phyloP scores from a whole-genome alignment of 2,329 filamentous ascomycete species.

The Epichloe glyceriae region DNA sequence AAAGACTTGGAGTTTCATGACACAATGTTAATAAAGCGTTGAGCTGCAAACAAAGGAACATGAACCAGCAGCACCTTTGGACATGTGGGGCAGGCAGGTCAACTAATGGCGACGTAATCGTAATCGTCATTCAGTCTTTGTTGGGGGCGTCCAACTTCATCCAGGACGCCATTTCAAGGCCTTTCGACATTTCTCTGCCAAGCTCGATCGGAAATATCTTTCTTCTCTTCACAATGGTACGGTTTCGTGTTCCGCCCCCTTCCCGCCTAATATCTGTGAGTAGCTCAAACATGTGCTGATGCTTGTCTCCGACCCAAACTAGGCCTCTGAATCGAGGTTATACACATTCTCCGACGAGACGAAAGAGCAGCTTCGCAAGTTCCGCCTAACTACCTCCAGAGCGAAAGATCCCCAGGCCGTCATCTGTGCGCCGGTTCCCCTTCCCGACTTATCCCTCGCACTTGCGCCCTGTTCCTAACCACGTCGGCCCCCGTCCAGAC shows the following conservation, averaged over 20 bases:
- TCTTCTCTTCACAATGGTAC: neutral
- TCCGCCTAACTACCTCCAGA: conserved; percentile 80
- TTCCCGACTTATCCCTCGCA: neutral
- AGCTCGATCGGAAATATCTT: neutral
- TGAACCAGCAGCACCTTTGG: no score
- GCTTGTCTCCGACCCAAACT: neutral
- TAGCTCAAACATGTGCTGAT: neutral
- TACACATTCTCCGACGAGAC: conserved; percentile 90
- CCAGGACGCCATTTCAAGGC: no score
- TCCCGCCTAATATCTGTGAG: neutral
- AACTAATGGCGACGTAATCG: no score
- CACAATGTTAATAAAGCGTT: no score
- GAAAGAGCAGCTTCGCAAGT: conserved; percentile 82
- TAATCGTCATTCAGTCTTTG: no score
- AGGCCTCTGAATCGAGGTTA: conserved; percentile 67
- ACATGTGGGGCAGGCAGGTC: no score
- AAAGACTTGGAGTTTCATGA: no score
- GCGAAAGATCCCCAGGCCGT: conserved; percentile 79
- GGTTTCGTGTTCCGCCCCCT: neutral
- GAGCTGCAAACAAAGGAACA: no score
- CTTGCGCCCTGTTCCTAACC: neutral
- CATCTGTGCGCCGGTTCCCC: conserved; percentile 54
- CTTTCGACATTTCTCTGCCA: no score
- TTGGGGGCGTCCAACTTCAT: no score
- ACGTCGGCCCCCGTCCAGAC: conserved; percentile 38